Base-by-base conservation (phyloP, 2,329 filamentous ascomycete genomes). In the Beauveria medogensis region DNA sequence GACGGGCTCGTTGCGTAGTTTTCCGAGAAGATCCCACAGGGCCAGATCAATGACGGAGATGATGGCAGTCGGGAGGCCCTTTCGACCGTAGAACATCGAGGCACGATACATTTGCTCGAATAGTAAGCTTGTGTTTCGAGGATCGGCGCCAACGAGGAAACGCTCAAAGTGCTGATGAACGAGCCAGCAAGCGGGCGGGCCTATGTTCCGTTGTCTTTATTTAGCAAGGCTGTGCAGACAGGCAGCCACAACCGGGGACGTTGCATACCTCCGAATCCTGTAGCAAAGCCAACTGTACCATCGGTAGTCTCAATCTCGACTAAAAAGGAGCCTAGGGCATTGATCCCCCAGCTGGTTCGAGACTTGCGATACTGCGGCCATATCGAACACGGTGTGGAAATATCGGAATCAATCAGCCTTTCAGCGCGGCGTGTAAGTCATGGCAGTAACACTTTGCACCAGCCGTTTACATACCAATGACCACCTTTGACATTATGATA, bases 71-170 rank as follows among this genome's bases (percentile, higher is more conserved):
- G 92, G 89, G 2, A 97, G 84, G 52, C 92, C 92, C 75, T 97
- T 97, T 66, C 92, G 88, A 64, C 92, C 92, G 71, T 97, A 97
- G 80, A 96, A 97, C 90, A 96, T 95, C 67, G 91, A 95, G 2
- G 83, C 90, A 63, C 92, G 87, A 79, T 96, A 97, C 92, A 97
- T 96, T 74, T 95, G 91, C 78, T 97, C 92, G 72, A 95, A 97
- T 34, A 97, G 80, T 64, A 92, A 83, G 75, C 96, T 96, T 58
- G 91, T 95, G 71, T 97, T 91, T 67, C 92, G 83, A 12, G 92
- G 92, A 73, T 97, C 92, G 68, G 90, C 87, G 47, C 91, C 92
- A 67, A 96, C 82, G 63, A 97, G 78, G 81, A 97, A 97, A 64
- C 92, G 85, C 75, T 94, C 89, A 72, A 97, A 96, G 76, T 97